A percentile compares a stretch with the other conserved stretches of the same genome.
These are phyloP conservation scores for Avicennia marina DNA, from an alignment of 257 asterid species.

Conservation along the genomic window DNA sequence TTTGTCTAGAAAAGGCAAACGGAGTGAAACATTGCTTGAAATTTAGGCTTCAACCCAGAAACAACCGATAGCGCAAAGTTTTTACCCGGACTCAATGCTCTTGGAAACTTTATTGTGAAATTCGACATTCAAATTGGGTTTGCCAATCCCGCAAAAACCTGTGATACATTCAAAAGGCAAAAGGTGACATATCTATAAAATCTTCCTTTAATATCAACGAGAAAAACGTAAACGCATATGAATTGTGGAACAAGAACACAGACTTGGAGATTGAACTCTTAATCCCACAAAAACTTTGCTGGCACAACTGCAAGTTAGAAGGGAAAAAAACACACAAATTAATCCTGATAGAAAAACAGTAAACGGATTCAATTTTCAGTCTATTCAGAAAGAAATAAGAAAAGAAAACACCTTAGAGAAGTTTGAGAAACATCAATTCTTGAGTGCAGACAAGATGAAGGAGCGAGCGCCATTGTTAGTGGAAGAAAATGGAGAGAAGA, in stretches of 20 bases:
- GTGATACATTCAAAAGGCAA: constrained; percentile 6
- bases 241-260: constrained; percentile 18
- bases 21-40: constrained; percentile 8
- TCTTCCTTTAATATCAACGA: neutral
- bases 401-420: constrained; percentile 34
- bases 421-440: constrained; percentile 12
- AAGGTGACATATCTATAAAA: neutral
- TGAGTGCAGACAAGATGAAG: constrained; percentile 25
- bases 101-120: constrained; percentile 60
- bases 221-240: neutral
- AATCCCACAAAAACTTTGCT: constrained; percentile 61
- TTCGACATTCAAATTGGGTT: constrained; percentile 53
- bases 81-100: constrained; percentile 69
- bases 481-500: neutral
- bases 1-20: neutral
- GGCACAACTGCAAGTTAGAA: constrained; percentile 42
- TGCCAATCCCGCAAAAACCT: constrained; percentile 57
- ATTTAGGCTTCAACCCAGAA: constrained; percentile 13
- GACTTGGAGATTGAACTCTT: constrained; percentile 70
- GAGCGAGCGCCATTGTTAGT: constrained; percentile 28
- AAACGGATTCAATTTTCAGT: neutral
- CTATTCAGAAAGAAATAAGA: neutral
- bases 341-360: neutral
- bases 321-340: neutral
- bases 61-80: neutral